Percentiles rank a stretch among this genome's conserved stretches.
These are phyloP conservation scores for Xylona heveae DNA, from an alignment of 495 filamentous ascomycete species.

Conservation along the genomic window DNA sequence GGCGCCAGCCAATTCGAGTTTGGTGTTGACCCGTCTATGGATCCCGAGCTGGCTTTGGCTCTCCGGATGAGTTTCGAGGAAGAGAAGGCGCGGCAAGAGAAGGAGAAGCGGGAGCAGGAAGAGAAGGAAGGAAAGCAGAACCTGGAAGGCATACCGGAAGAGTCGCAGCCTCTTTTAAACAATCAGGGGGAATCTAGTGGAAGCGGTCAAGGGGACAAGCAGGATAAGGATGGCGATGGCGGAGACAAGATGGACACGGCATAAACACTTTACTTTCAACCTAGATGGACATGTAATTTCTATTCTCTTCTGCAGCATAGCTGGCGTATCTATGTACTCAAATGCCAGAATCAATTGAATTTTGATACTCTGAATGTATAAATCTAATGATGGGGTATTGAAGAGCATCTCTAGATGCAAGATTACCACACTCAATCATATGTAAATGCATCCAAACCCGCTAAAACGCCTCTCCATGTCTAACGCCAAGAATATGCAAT, in stretches of 20 bases:
- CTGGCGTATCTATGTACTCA: too few species aligned
- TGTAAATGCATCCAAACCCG: too few species aligned
- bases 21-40: slow-evolving; percentile 57
- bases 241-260: slow-evolving; percentile 84
- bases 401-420: too few species aligned
- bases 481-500: too few species aligned
- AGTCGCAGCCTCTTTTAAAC: slow-evolving; percentile 43
- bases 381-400: too few species aligned
- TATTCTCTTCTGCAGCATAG: too few species aligned
- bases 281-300: too few species aligned
- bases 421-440: too few species aligned
- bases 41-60: slow-evolving; percentile 89
- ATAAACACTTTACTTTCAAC: too few species aligned
- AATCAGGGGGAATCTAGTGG: slow-evolving; percentile 48
- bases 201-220: slow-evolving; percentile 18
- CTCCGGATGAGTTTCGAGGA: slow-evolving; percentile 96
- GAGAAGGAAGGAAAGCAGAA: slow-evolving; percentile 44
- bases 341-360: too few species aligned
- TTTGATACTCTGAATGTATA: too few species aligned
- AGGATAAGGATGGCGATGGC: slow-evolving; percentile 17
- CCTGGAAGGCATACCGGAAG: slow-evolving; percentile 70
- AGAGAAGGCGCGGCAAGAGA: slow-evolving; percentile 81
- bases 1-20: slow-evolving; percentile 36
- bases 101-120: slow-evolving; percentile 54
- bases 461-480: too few species aligned